A percentile compares a stretch with the other conserved stretches of the same genome.
phyloP scores from a whole-genome alignment of 2,329 filamentous ascomycete species.

The Huntiella moniliformis region DNA sequence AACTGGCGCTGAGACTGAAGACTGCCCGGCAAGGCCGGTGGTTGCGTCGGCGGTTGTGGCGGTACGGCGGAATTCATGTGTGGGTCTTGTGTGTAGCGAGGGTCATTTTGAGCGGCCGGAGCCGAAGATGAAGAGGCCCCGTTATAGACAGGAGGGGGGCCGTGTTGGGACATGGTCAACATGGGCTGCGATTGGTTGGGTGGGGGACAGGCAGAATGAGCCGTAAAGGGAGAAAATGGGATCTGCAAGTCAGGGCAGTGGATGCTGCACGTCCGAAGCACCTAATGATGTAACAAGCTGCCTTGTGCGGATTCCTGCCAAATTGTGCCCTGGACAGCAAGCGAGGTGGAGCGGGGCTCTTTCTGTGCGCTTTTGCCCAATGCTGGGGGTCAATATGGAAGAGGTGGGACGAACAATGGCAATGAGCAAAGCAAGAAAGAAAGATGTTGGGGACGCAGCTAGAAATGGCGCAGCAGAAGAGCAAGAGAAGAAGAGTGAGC shows the following conservation, averaged over 20 bases:
- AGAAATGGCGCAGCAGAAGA: too few species aligned
- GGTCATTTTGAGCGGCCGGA: conserved; percentile 15
- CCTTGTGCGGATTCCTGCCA: too few species aligned
- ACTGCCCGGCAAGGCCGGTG: background rate
- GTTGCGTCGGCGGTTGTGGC: conserved; percentile 5
- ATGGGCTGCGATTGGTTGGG: background rate
- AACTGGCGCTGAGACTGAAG: background rate
- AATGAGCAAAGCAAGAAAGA: too few species aligned
- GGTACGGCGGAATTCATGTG: conserved; percentile 6
- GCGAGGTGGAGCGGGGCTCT: too few species aligned
- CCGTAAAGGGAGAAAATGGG: background rate
- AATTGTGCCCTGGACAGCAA: too few species aligned
- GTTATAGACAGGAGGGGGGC: background rate
- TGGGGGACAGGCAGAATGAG: background rate
- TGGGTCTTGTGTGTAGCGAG: background rate
- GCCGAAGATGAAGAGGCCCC: conserved; percentile 11
- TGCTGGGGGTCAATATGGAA: too few species aligned
- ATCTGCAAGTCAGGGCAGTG: background rate
- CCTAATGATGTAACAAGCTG: too few species aligned
- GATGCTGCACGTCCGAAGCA: too few species aligned
- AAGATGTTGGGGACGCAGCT: too few species aligned
- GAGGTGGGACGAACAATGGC: too few species aligned
- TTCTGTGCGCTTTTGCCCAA: too few species aligned
- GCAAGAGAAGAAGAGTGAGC: too few species aligned
- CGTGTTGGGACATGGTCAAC: background rate